Evolutionary conservation across 371 early-diverging fungal species (phyloP), one percentile per base, ranked within the genome.

Genomic region (Actinomortierella wolfii): DNA sequence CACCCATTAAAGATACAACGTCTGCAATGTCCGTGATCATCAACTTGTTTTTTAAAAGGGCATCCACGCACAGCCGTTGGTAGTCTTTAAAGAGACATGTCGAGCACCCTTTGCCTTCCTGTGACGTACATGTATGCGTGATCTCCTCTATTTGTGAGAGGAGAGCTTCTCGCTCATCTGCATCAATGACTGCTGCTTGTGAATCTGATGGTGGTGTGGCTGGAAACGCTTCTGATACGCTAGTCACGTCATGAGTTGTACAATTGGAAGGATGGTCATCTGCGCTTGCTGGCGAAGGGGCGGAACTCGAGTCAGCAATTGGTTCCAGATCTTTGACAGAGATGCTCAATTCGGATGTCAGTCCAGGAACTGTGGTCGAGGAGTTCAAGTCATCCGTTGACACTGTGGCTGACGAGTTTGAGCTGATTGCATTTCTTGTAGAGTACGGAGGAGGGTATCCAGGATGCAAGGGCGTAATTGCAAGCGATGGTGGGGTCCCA

Each of bases 31-130:
- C 56, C n/a, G 25, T 46, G 18, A 59, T 59, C 44, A 21, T 59
- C 45, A 59, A 46, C 52, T 59, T 44, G 45, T 1, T 51, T 24
- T 59, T 59, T 23, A 45, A 20, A 13, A 59, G 59, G 28, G 59
- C 59, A 51, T 51, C 53, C 29, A 44, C 34, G 44, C 59, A 43
- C 15, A 59, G 46, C 52, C 45, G 42, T 52, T 59, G 59, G 52
- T 59, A 59, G 11, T 51, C 34, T 42, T 59, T 59, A 23, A 59
- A 59, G 29, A 59, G 51, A 43, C 59, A 59, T 25, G 59, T 43
- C 21, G 43, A 51, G 59, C 52, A 52, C 52, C 28, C 59, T 34
- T 42, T 23, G 44, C 34, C 51, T 29, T 59, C 59, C 29, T 44
- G 52, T 52, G 59, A 45, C 20, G 42, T 34, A 44, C 52, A 59